These are phyloP conservation scores for Ajuga reptans DNA, from an alignment of 305 asterid species.

Conservation along the genomic window DNA sequence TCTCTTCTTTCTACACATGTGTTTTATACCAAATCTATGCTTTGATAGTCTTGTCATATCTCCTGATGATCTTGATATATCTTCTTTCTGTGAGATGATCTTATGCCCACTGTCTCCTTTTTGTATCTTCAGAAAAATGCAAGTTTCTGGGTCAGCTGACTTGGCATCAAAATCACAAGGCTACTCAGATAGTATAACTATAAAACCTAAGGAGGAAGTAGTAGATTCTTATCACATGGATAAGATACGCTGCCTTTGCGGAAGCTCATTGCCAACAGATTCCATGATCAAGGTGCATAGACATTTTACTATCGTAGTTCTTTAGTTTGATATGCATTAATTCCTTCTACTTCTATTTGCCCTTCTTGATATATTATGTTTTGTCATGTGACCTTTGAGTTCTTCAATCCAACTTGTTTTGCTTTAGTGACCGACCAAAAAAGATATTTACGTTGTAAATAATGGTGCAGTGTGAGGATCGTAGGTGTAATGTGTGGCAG, in stretches of 20 bases:
- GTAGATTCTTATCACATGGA: constrained; percentile 54
- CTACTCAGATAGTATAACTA: constrained; percentile 48
- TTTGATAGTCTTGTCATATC: constrained; percentile 4
- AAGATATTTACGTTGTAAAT: constrained; percentile 22
- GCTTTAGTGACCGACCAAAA: neutral
- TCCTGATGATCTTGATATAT: neutral
- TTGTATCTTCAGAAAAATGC: constrained; percentile 68
- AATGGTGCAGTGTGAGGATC: constrained; percentile 85
- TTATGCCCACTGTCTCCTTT: constrained; percentile 16
- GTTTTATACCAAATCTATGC: constrained; percentile 10
- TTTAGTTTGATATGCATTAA: neutral
- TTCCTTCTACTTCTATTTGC: constrained; percentile 1
- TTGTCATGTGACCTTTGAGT: constrained; percentile 3
- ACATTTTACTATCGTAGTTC: constrained; percentile 14
- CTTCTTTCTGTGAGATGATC: constrained; percentile 12
- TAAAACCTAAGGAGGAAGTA: constrained; percentile 51
- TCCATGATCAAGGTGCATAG: constrained; percentile 66
- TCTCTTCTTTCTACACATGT: constrained; percentile 16
- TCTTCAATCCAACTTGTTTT: constrained; percentile 1
- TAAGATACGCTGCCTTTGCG: constrained; percentile 81
- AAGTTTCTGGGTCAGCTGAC: constrained; percentile 69
- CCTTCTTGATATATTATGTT: constrained; percentile 9
- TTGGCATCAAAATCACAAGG: constrained; percentile 69
- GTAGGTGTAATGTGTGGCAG: constrained; percentile 77
- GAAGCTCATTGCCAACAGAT: constrained; percentile 63